Conservation (phyloP, 805 yeast species). For the Monosporozyma yasuniensis region DNA sequence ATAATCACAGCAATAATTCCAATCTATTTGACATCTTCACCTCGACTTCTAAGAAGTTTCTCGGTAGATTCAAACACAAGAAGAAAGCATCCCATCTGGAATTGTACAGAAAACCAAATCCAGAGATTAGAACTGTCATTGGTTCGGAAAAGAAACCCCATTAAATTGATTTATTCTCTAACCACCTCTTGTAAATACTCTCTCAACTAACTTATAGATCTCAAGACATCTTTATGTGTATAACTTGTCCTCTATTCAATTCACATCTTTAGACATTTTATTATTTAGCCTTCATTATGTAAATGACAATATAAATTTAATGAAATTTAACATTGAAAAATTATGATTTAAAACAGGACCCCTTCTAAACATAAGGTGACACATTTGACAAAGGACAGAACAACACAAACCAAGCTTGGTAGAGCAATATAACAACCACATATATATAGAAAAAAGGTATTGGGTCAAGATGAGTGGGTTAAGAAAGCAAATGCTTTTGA, state of each 20-base stretch:
- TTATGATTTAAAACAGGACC: background rate
- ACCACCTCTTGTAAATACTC: too few species aligned
- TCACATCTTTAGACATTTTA: background rate
- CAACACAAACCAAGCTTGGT: background rate
- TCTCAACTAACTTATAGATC: background rate
- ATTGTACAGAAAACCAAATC: constrained; percentile 8
- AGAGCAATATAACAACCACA: too few species aligned
- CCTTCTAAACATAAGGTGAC: background rate
- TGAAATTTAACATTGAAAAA: background rate
- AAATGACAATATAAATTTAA: background rate
- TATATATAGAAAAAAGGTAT: background rate
- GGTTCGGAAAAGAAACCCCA: background rate
- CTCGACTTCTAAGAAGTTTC: constrained; percentile 3
- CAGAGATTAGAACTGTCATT: background rate
- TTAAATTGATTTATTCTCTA: too few species aligned
- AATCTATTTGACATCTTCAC: background rate
- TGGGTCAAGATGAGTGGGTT: constrained; percentile 13
- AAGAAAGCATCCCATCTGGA: constrained; percentile 5
- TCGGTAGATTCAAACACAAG: constrained; percentile 5
- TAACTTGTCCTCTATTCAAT: background rate
- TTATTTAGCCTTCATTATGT: background rate
- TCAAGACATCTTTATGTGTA: background rate
- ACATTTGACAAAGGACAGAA: background rate
- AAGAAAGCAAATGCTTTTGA: constrained; percentile 12
- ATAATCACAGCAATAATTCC: background rate